These are phyloP conservation scores for Solanum sitiens DNA, from an alignment of 257 asterid species.

Conservation along the genomic window DNA sequence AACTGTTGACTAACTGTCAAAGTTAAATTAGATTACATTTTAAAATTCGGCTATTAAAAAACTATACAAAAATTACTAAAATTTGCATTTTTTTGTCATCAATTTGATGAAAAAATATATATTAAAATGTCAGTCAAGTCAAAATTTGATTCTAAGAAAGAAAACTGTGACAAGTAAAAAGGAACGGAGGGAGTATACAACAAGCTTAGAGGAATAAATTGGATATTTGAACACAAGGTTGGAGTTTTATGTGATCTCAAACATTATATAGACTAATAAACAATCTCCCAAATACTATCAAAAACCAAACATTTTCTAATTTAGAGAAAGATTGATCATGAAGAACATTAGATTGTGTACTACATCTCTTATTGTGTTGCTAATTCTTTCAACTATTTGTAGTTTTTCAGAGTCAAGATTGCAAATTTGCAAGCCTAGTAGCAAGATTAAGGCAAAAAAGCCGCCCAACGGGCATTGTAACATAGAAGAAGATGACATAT, in stretches of 20 bases:
- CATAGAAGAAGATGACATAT: conserved; percentile 24
- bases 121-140: not conserved
- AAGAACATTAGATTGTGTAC: not conserved
- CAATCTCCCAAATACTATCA: not conserved
- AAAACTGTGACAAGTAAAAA: not conserved
- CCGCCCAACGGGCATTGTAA: conserved; percentile 35
- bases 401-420: not conserved
- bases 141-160: not conserved
- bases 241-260: not conserved
- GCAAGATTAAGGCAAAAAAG: conserved; percentile 23
- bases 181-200: not conserved
- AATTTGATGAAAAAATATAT: not conserved
- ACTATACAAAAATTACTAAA: not conserved
- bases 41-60: not conserved
- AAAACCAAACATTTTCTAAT: not conserved
- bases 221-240: not conserved
- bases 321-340: not conserved
- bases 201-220: not conserved
- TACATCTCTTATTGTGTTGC: not conserved
- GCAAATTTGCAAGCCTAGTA: conserved; percentile 20
- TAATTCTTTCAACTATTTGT: not conserved
- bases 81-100: not conserved
- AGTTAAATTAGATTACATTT: not conserved
- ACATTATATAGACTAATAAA: not conserved
- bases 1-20: not conserved